Conservation (phyloP, 1,284 basidiomycete species). For the Schizophyllum amplum region DNA sequence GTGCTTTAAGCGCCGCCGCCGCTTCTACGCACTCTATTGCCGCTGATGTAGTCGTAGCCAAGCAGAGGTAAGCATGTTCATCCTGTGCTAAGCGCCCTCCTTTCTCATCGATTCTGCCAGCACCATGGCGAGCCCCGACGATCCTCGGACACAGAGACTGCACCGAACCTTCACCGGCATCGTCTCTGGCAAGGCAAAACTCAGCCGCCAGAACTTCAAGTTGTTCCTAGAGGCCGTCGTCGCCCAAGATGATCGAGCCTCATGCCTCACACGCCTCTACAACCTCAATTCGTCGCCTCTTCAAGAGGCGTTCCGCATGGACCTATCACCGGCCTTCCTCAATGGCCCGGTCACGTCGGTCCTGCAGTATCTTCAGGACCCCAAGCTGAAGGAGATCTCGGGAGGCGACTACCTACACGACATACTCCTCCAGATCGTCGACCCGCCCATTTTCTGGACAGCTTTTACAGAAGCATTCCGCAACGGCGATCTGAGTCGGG, state of each 20-base stretch:
- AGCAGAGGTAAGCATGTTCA: neutral
- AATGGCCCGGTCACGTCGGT: neutral
- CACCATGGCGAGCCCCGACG: neutral
- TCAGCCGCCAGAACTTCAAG: neutral
- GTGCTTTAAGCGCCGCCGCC: neutral
- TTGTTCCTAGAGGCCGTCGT: neutral
- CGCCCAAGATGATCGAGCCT: neutral
- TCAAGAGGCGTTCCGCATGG: constrained; percentile 5
- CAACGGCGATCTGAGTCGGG: neutral
- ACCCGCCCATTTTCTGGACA: constrained; percentile 2
- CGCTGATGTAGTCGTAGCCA: neutral
- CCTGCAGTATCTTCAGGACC: constrained; percentile 1
- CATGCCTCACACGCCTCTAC: neutral
- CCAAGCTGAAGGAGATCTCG: neutral
- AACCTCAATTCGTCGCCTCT: neutral
- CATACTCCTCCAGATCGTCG: constrained; percentile 2
- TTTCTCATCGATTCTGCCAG: neutral
- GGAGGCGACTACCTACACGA: neutral
- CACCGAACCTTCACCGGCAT: neutral
- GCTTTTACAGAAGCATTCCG: neutral
- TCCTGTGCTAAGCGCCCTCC: neutral
- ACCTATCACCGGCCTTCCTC: neutral
- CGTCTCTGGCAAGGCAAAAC: neutral
- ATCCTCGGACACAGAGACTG: neutral
- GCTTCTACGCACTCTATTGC: neutral